phyloP scores from a whole-genome alignment of 441 rosid genomes.

The Erodium chrysanthum region DNA sequence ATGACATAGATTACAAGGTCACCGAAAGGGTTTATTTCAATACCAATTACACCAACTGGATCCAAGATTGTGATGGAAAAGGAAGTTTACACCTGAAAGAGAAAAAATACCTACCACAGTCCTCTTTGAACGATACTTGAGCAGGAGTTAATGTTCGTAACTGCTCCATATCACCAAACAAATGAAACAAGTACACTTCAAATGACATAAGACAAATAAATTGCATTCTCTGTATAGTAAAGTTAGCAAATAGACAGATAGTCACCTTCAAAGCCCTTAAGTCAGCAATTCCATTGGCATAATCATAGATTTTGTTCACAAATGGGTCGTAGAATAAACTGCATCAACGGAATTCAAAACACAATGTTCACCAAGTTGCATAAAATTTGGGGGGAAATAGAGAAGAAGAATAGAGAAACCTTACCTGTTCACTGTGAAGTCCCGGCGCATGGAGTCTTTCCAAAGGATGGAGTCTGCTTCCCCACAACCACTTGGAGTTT shows the following conservation, averaged over 20 bases:
- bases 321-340: constrained; percentile 81
- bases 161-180: constrained; percentile 35
- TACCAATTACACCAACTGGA: constrained; percentile 11
- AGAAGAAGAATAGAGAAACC: constrained; percentile 18
- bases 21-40: constrained; percentile 14
- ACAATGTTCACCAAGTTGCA: constrained; percentile 12
- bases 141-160: constrained; percentile 74
- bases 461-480: constrained; percentile 51
- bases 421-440: constrained; percentile 86
- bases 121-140: constrained; percentile 64
- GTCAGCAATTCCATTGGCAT: constrained; percentile 60
- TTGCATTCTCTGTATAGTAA: constrained; percentile 13
- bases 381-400: not conserved
- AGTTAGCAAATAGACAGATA: constrained; percentile 12
- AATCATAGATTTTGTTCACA: constrained; percentile 54
- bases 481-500: constrained; percentile 31
- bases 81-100: constrained; percentile 15
- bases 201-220: constrained; percentile 12
- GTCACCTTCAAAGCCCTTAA: constrained; percentile 61
- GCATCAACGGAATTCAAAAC: constrained; percentile 24
- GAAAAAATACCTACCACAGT: constrained; percentile 53
- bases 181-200: constrained; percentile 14
- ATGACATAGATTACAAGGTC: constrained; percentile 14
- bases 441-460: constrained; percentile 71
- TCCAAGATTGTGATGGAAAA: constrained; percentile 19